Evolutionary conservation across 306 rosid genomes (phyloP).

Genomic region (Lathyrus tuberosus): DNA sequence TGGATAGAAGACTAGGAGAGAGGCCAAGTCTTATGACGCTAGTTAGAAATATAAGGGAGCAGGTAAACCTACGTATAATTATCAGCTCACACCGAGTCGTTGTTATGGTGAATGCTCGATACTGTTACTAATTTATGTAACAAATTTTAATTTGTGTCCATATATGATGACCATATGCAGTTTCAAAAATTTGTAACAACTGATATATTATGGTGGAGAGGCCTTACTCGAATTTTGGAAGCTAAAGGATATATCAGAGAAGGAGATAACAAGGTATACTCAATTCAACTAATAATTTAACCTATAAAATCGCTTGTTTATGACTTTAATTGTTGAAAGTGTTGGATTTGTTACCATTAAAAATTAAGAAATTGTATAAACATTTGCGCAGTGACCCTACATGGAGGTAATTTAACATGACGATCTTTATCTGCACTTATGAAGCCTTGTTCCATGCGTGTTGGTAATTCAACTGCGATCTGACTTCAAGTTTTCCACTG

Average conservation of each 20-base stretch:
- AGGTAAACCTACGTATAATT: slow-evolving; percentile 50
- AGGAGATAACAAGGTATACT: slow-evolving; percentile 69
- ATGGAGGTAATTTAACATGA: not conserved
- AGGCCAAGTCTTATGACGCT: slow-evolving; percentile 60
- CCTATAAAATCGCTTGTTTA: slow-evolving; percentile 1
- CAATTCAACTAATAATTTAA: slow-evolving; percentile 6
- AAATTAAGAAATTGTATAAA: slow-evolving; percentile 11
- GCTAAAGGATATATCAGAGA: slow-evolving; percentile 68
- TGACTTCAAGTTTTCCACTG: slow-evolving; percentile 30
- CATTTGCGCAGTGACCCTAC: slow-evolving; percentile 5
- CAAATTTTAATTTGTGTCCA: slow-evolving; percentile 27
- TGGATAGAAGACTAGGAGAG: slow-evolving; percentile 40
- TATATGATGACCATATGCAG: slow-evolving; percentile 45
- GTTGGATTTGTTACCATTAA: slow-evolving; percentile 15
- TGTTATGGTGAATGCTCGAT: slow-evolving; percentile 12
- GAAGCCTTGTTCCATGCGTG: not conserved
- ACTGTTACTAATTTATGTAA: slow-evolving; percentile 12
- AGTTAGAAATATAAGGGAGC: slow-evolving; percentile 78
- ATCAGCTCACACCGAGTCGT: slow-evolving; percentile 11
- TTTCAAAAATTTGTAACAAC: slow-evolving; percentile 63
- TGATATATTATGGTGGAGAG: slow-evolving; percentile 86
- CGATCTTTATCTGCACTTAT: slow-evolving; percentile 24
- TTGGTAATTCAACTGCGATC: slow-evolving; percentile 29
- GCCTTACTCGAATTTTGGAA: slow-evolving; percentile 88
- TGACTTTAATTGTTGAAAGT: slow-evolving; percentile 17